Evolutionary conservation across 768 basidiomycete genomes (phyloP).

Genomic region (Boletales sp.): DNA sequence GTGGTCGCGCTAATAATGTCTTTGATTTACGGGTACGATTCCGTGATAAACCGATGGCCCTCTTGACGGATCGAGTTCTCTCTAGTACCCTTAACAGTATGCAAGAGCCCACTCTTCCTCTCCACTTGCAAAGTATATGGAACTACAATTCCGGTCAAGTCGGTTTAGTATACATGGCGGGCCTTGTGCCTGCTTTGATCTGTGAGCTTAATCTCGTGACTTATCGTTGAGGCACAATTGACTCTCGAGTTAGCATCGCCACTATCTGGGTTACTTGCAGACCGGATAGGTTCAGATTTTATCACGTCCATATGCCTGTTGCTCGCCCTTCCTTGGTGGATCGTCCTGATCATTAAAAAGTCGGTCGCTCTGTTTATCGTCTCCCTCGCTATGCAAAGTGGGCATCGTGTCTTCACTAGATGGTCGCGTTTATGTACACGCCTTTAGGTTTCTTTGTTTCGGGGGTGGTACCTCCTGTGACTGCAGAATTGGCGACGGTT

Average conservation of each 20-base stretch:
- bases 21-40: constrained; percentile 53
- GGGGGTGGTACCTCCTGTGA: constrained; percentile 57
- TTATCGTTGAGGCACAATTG: not conserved
- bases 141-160: constrained; percentile 45
- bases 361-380: constrained; percentile 40
- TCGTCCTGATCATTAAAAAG: constrained; percentile 50
- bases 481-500: constrained; percentile 63
- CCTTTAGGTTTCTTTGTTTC: constrained; percentile 57
- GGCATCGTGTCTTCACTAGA: constrained; percentile 11
- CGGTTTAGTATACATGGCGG: constrained; percentile 66
- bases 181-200: constrained; percentile 59
- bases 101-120: constrained; percentile 55
- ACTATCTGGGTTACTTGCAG: constrained; percentile 54
- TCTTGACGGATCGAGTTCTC: not conserved
- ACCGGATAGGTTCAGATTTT: constrained; percentile 56
- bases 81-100: constrained; percentile 45
- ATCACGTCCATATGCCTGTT: constrained; percentile 45
- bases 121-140: constrained; percentile 52
- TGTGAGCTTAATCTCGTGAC: constrained; percentile 42
- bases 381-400: constrained; percentile 54
- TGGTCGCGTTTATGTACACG: not conserved
- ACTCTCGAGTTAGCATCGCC: constrained; percentile 45
- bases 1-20: constrained; percentile 41
- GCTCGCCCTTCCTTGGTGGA: constrained; percentile 63
- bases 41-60: not conserved